Base-by-base conservation (phyloP, 306 rosid genomes). In the Lathyrus aphaca region DNA sequence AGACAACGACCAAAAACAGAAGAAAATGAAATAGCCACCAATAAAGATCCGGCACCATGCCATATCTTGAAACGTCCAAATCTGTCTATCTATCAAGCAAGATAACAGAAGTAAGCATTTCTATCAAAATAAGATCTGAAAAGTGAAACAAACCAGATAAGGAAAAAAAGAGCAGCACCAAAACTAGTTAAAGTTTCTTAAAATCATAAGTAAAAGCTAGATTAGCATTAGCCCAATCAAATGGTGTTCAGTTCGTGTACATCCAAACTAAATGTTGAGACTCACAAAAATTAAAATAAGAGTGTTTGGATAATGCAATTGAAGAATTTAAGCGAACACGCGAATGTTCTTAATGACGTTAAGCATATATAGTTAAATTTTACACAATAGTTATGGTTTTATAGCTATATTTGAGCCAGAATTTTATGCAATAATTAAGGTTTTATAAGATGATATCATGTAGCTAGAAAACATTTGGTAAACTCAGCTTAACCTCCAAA, bases 11-110 rank as follows among this genome's bases (percentile, higher is more conserved):
- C 98, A 84, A 93, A 93, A 63, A 90, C 96, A 4, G 98, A 93
- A 79, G 98, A 93, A 88, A 93, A 93, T 51, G 98, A 93, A 73
- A 87, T 72, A n/a, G 98, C 96, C 71, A 93, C 98, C 88, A 93
- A 80, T 50, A 83, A 12, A 69, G 98, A 93, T 76, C 98, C 98
- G n/a, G 92, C 97, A 58, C 80, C 97, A 82, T 94, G 98, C 97
- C 98, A 94, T 82, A 90, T 76, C 82, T 94, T 90, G 89, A 94
- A 90, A 86, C 81, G 92, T 64, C 98, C 98, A 74, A 90, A 94
- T 66, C 95, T 80, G 81, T 94, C 98, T 80, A 94, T 94, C 98
- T 94, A 74, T 81, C 86, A 81, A 76, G 64, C 54, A 66, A 79
- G 74, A 66, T 11, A 32, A 64, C 55, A 62, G 38, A 64, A 74